A percentile compares a stretch with the other conserved stretches of the same genome.
Conservation (phyloP, 2,329 filamentous ascomycete genomes). For the Alternaria arborescens region DNA sequence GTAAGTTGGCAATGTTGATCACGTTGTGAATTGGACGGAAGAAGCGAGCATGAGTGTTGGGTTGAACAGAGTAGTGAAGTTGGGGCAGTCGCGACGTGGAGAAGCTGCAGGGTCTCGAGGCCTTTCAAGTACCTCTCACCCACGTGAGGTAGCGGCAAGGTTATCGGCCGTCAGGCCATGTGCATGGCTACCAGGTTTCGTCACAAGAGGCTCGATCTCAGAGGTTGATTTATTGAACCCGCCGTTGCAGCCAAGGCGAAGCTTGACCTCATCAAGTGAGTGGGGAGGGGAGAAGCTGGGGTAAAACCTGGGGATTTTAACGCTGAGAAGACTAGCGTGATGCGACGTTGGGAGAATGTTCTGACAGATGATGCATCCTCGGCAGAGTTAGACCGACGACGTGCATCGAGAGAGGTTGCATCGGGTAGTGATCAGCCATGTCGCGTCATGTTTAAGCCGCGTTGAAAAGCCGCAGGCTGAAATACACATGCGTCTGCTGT, state of each 20-base stretch:
- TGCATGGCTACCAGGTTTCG: slow-evolving; percentile 17
- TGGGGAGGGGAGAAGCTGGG: slow-evolving; percentile 29
- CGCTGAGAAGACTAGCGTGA: slow-evolving; percentile 8
- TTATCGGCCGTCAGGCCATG: slow-evolving; percentile 8
- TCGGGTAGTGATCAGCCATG: slow-evolving; percentile 17
- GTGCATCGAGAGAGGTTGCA: neutral
- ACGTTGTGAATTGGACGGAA: neutral
- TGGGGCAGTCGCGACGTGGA: neutral
- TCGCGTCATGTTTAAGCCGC: neutral
- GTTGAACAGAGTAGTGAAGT: neutral
- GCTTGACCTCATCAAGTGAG: slow-evolving; percentile 22
- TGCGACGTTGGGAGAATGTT: slow-evolving; percentile 20
- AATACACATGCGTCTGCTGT: neutral
- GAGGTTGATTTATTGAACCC: slow-evolving; percentile 14
- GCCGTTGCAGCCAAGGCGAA: slow-evolving; percentile 26
- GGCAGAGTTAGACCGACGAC: slow-evolving; percentile 27
- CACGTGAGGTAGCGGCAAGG: slow-evolving; percentile 5
- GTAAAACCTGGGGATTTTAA: slow-evolving; percentile 30
- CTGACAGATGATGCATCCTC: slow-evolving; percentile 19
- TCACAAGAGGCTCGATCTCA: slow-evolving; percentile 14
- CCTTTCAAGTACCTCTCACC: slow-evolving; percentile 20
- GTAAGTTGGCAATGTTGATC: neutral
- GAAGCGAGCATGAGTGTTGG: neutral
- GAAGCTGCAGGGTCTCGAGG: neutral
- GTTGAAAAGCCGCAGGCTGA: neutral